Percentiles rank a stretch among this genome's conserved stretches.
These are phyloP conservation scores for Alloascoidea hylecoeti DNA, from an alignment of 805 yeast species.

Conservation along the genomic window DNA sequence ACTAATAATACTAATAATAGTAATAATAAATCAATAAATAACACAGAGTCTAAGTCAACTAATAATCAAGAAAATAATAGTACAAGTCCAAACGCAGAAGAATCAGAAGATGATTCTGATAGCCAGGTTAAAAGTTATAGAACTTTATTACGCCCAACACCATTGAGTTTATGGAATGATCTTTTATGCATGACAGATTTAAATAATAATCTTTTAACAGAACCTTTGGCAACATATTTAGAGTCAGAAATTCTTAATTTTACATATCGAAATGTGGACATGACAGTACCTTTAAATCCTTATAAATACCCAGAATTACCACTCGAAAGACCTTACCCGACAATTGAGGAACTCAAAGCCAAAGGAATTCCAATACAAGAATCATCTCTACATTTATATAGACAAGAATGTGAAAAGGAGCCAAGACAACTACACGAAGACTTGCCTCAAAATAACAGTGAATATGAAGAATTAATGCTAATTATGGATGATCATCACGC, in stretches of 20 bases:
- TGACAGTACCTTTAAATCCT: conserved; percentile 64
- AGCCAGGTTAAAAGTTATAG: conserved; percentile 60
- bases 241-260: conserved; percentile 79
- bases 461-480: conserved; percentile 85
- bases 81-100: conserved; percentile 7
- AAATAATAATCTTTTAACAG: conserved; percentile 52
- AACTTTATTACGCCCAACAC: conserved; percentile 70
- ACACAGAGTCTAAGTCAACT: not conserved
- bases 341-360: conserved; percentile 9
- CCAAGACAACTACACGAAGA: conserved; percentile 50
- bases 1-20: conserved; percentile 1
- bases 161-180: conserved; percentile 71
- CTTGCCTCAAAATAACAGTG: conserved; percentile 60
- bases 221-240: conserved; percentile 62
- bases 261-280: conserved; percentile 64
- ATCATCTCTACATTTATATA: conserved; percentile 35
- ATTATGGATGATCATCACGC: conserved; percentile 35
- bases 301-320: conserved; percentile 16
- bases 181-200: conserved; percentile 75
- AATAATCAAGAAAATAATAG: conserved; percentile 4
- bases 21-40: not conserved
- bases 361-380: conserved; percentile 26
- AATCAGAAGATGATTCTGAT: conserved; percentile 9
- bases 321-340: not conserved
- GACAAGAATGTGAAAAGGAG: conserved; percentile 14